A percentile compares a stretch with the other conserved stretches of the same genome.
Conservation (phyloP, 176 grass and related monocot species). For the Urochloa ruziziensis region DNA sequence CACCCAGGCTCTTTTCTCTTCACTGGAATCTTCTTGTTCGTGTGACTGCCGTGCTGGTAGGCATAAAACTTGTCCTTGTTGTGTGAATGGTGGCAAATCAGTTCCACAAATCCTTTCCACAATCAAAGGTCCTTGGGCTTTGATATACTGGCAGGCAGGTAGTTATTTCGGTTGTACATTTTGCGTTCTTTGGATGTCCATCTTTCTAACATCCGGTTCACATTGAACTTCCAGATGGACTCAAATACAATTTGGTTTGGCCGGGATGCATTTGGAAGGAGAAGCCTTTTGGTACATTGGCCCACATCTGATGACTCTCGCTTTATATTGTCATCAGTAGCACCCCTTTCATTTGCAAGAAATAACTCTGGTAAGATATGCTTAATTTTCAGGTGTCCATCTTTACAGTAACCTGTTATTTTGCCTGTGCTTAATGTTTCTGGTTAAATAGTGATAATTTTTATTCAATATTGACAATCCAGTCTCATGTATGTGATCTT, state of each 20-base stretch:
- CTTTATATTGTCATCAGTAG: conserved; percentile 81
- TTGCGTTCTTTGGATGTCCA: conserved; percentile 1
- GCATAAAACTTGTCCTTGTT: conserved; percentile 36
- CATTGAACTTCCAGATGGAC: conserved; percentile 46
- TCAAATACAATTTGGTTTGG: conserved; percentile 77
- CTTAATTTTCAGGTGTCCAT: neutral
- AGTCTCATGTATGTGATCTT: conserved; percentile 24
- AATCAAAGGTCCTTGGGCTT: conserved; percentile 86
- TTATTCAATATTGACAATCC: conserved; percentile 2
- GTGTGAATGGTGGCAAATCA: conserved; percentile 24
- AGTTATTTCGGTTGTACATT: neutral
- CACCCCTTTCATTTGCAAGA: conserved; percentile 41
- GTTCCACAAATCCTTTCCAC: conserved; percentile 67
- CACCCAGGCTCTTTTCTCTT: conserved; percentile 54
- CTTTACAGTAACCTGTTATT: neutral
- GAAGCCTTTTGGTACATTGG: conserved; percentile 90
- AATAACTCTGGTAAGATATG: conserved; percentile 45
- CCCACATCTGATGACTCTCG: conserved; percentile 62
- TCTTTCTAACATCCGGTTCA: conserved; percentile 13
- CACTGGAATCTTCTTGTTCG: conserved; percentile 62
- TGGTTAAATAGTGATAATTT: neutral
- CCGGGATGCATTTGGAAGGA: conserved; percentile 82
- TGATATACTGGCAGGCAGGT: conserved; percentile 96
- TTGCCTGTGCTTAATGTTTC: neutral
- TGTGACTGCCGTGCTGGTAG: conserved; percentile 37